These are phyloP conservation scores for Nadsonia fulvescens DNA, from an alignment of 805 yeast genomes.

Conservation along the genomic window DNA sequence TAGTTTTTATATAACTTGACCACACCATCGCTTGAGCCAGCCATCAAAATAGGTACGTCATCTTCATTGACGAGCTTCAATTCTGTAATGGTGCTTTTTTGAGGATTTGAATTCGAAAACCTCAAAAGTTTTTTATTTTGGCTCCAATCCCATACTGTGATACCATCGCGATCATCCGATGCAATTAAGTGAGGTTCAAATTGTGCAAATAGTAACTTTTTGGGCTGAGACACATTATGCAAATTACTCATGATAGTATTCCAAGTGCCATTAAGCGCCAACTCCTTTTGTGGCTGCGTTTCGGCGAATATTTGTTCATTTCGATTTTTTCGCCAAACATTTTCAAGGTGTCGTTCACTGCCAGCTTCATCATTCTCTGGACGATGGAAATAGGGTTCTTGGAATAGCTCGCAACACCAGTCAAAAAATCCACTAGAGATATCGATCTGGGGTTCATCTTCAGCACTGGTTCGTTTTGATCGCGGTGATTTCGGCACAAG, in stretches of 20 bases:
- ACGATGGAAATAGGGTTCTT: conserved; percentile 85
- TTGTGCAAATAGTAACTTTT: conserved; percentile 63
- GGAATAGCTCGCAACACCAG: conserved; percentile 66
- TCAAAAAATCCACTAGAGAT: conserved; percentile 21
- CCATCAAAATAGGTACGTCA: conserved; percentile 64
- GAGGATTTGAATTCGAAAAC: conserved; percentile 71
- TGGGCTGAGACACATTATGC: conserved; percentile 67
- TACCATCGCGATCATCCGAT: conserved; percentile 67
- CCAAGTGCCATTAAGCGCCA: conserved; percentile 81
- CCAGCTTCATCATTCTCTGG: conserved; percentile 85
- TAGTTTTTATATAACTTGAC: conserved; percentile 70
- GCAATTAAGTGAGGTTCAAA: conserved; percentile 72
- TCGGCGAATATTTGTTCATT: conserved; percentile 74
- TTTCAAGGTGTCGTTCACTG: conserved; percentile 60
- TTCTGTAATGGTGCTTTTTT: conserved; percentile 79
- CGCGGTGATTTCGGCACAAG: conserved; percentile 16
- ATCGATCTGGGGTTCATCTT: conserved; percentile 15
- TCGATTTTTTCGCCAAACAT: conserved; percentile 79
- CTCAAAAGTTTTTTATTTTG: conserved; percentile 35
- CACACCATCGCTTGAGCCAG: conserved; percentile 92
- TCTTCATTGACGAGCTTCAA: conserved; percentile 79
- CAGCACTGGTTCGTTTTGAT: conserved; percentile 10
- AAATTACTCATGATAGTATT: conserved; percentile 37
- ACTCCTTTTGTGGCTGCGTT: conserved; percentile 76
- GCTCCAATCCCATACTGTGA: conserved; percentile 82